Evolutionary conservation across 2,329 filamentous ascomycete species (phyloP).

Genomic region (Arthrobotrys pseudoclavata): DNA sequence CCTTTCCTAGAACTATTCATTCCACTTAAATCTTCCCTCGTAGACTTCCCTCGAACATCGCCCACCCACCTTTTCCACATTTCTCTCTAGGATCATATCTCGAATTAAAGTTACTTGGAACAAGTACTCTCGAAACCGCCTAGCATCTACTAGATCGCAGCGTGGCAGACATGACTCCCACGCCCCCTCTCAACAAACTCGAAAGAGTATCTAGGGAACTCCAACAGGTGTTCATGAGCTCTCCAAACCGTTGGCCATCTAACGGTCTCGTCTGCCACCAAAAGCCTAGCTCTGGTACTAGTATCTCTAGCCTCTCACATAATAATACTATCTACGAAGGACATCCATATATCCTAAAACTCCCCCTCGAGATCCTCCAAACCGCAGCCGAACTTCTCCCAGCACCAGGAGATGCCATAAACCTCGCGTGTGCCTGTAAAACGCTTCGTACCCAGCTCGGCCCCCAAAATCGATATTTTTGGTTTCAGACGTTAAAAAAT

Average conservation of each 20-base stretch:
- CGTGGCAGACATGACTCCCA: neutral
- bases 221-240: constrained; percentile 8
- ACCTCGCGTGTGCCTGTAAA: constrained; percentile 9
- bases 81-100: constrained; percentile 2
- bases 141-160: constrained; percentile 26
- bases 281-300: neutral
- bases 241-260: neutral
- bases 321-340: neutral
- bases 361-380: constrained; percentile 43
- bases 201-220: constrained; percentile 31
- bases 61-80: neutral
- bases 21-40: neutral
- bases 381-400: constrained; percentile 1
- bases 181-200: constrained; percentile 20
- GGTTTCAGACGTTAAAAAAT: constrained; percentile 1
- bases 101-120: neutral
- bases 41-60: neutral
- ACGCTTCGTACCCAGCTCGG: constrained; percentile 11
- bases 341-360: neutral
- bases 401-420: constrained; percentile 4
- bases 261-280: neutral
- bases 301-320: neutral
- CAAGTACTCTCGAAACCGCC: neutral
- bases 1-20: neutral
- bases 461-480: constrained; percentile 20